phyloP scores from a whole-genome alignment of 305 asterid species.

The Solanum chacoense region DNA sequence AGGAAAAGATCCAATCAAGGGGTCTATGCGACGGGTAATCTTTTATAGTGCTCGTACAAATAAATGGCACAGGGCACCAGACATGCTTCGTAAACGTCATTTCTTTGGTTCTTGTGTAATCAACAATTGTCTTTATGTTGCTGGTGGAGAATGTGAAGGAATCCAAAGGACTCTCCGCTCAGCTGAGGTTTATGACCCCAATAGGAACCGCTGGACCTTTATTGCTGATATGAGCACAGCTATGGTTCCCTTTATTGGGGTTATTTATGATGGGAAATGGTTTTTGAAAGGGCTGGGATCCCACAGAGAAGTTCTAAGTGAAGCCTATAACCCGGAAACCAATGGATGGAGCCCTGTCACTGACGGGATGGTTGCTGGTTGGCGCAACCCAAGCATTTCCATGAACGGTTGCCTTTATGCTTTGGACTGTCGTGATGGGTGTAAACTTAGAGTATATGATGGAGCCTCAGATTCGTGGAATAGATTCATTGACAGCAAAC shows the following conservation, averaged over 20 bases:
- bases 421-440: constrained; percentile 86
- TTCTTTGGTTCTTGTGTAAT: constrained; percentile 93
- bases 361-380: constrained; percentile 83
- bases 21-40: constrained; percentile 88
- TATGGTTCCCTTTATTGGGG: constrained; percentile 96
- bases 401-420: constrained; percentile 95
- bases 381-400: constrained; percentile 93
- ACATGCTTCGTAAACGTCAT: constrained; percentile 89
- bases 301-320: constrained; percentile 84
- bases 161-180: constrained; percentile 81
- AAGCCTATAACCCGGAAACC: constrained; percentile 58
- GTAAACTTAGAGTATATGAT: constrained; percentile 73
- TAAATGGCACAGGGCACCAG: constrained; percentile 96
- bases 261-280: constrained; percentile 81
- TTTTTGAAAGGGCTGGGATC: constrained; percentile 86
- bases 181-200: constrained; percentile 93
- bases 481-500: constrained; percentile 77
- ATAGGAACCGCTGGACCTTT: constrained; percentile 77
- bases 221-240: constrained; percentile 91
- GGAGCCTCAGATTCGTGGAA: constrained; percentile 64
- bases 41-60: constrained; percentile 90
- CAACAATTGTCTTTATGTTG: constrained; percentile 87
- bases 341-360: constrained; percentile 60
- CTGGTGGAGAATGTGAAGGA: constrained; percentile 98
- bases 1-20: constrained; percentile 79